phyloP scores from a whole-genome alignment of 495 filamentous ascomycete species.

The Zalerion maritima region DNA sequence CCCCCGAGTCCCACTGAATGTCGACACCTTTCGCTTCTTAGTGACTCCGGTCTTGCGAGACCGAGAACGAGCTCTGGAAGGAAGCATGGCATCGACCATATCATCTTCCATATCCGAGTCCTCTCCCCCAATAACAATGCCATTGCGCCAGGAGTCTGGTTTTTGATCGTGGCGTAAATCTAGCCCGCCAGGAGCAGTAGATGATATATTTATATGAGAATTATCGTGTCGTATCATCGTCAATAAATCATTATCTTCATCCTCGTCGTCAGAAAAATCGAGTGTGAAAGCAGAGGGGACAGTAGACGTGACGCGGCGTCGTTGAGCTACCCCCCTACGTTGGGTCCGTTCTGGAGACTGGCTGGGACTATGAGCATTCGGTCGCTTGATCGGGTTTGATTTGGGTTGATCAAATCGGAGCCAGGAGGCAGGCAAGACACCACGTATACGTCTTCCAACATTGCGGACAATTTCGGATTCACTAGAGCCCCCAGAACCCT shows the following conservation, averaged over 20 bases:
- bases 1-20: no score
- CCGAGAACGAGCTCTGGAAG: no score
- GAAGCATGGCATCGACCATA: constrained; percentile 38
- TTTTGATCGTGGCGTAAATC: no score
- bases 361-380: constrained; percentile 18
- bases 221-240: no score
- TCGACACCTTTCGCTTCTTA: no score
- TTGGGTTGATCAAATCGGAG: constrained; percentile 51
- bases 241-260: no score
- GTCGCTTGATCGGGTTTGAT: constrained; percentile 11
- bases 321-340: constrained; percentile 43
- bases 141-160: no score
- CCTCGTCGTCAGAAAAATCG: constrained; percentile 13
- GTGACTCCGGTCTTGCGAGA: no score
- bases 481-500: constrained; percentile 14
- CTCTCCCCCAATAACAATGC: no score
- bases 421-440: constrained; percentile 86
- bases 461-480: constrained; percentile 29
- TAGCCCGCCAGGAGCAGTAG: no score
- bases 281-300: constrained; percentile 11
- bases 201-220: no score
- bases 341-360: constrained; percentile 14
- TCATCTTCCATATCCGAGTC: constrained; percentile 39
- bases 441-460: constrained; percentile 46
- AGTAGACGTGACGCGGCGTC: constrained; percentile 14